Evolutionary conservation across 1,139 yeast genomes (phyloP).

Genomic region (Scheffersomyces titani): DNA sequence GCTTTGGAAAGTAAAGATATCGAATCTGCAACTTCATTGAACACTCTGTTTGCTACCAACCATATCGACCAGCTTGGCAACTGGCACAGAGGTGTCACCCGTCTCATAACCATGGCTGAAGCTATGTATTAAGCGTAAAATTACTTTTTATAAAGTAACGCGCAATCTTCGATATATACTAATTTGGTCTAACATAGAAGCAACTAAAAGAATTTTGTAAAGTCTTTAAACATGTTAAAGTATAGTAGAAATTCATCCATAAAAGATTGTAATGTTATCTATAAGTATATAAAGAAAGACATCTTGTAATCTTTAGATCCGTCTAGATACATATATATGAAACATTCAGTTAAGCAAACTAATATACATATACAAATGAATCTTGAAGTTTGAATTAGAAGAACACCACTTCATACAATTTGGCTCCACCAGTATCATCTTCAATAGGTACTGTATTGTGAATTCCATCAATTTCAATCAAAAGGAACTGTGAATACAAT

Average conservation of each 20-base stretch:
- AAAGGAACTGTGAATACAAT: slow-evolving; percentile 37
- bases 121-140: slow-evolving; percentile 30
- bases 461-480: slow-evolving; percentile 54
- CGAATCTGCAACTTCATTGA: slow-evolving; percentile 57
- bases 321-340: not conserved
- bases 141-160: not conserved
- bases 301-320: not conserved
- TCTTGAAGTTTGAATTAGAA: slow-evolving; percentile 2
- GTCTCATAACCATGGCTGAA: slow-evolving; percentile 77
- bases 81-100: slow-evolving; percentile 92
- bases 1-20: slow-evolving; percentile 58
- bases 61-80: slow-evolving; percentile 79
- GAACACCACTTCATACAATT: slow-evolving; percentile 54
- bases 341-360: not conserved
- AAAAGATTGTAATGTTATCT: too few relatives aligned
- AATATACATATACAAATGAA: not conserved
- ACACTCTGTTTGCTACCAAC: slow-evolving; percentile 63
- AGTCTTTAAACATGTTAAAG: not conserved
- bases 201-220: not conserved
- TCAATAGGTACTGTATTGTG: slow-evolving; percentile 39
- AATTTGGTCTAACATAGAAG: not conserved
- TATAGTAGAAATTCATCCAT: not conserved
- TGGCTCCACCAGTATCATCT: slow-evolving; percentile 49
- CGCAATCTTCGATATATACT: not conserved
- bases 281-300: too few relatives aligned